Evolutionary conservation across 2,329 filamentous ascomycete genomes (phyloP).

Genomic region (Calycina herbarum): DNA sequence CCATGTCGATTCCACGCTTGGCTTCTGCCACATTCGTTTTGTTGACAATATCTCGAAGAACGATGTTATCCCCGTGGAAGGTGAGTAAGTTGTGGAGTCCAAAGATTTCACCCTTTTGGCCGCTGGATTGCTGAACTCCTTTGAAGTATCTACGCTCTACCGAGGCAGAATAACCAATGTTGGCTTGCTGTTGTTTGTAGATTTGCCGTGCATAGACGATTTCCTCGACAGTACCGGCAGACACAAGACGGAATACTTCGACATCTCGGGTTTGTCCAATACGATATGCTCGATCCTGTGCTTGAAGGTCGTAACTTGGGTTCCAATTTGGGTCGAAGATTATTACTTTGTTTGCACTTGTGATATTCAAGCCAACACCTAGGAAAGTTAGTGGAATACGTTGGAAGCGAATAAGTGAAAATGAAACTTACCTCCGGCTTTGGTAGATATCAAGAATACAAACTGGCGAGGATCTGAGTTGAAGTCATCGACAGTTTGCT

Average conservation of each 20-base stretch:
- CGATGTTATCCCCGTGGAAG: slow-evolving; percentile 74
- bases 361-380: slow-evolving; percentile 90
- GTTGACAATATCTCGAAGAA: slow-evolving; percentile 94
- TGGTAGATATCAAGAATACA: slow-evolving; percentile 93
- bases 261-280: slow-evolving; percentile 93
- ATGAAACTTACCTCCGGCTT: slow-evolving; percentile 63
- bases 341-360: slow-evolving; percentile 96
- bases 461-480: slow-evolving; percentile 86
- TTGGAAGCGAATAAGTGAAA: background rate
- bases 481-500: slow-evolving; percentile 83
- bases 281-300: slow-evolving; percentile 92
- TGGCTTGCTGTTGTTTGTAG: slow-evolving; percentile 98
- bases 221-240: slow-evolving; percentile 91
- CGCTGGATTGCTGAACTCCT: slow-evolving; percentile 81
- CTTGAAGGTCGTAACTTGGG: slow-evolving; percentile 89
- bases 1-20: slow-evolving; percentile 76
- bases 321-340: slow-evolving; percentile 99
- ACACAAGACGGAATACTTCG: slow-evolving; percentile 90
- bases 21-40: slow-evolving; percentile 97
- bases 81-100: slow-evolving; percentile 84
- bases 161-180: slow-evolving; percentile 93
- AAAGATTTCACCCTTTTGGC: slow-evolving; percentile 90
- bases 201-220: slow-evolving; percentile 96
- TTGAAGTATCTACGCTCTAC: slow-evolving; percentile 93
- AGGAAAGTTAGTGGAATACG: background rate